Percentiles rank a stretch among this genome's conserved stretches.
phyloP scores from a whole-genome alignment of 257 asterid genomes.

The Scutellaria baicalensis region DNA sequence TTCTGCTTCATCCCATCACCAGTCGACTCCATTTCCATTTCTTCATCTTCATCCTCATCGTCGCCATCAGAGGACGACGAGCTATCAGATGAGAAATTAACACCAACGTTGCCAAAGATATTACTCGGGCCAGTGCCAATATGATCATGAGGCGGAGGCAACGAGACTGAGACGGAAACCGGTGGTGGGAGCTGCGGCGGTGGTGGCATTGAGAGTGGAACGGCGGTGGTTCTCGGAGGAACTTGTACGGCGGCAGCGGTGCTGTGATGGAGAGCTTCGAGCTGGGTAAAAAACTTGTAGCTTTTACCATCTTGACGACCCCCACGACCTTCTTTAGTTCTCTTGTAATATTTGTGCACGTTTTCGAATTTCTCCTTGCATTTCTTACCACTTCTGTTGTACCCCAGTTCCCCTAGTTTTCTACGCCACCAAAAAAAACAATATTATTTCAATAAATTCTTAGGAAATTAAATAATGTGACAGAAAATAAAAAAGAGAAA shows the following conservation, averaged over 20 bases:
- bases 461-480: not conserved
- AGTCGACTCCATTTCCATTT: slow-evolving; percentile 8
- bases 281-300: slow-evolving; percentile 33
- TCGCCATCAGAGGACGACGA: slow-evolving; percentile 11
- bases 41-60: slow-evolving; percentile 4
- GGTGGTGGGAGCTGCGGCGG: not conserved
- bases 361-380: slow-evolving; percentile 44
- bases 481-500: not conserved
- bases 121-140: not conserved
- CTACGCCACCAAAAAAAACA: not conserved
- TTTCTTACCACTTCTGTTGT: slow-evolving; percentile 30
- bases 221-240: not conserved
- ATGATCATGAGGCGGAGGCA: not conserved
- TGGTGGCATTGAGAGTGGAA: not conserved
- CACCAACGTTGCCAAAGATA: not conserved
- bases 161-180: not conserved
- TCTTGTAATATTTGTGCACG: slow-evolving; percentile 32
- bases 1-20: not conserved
- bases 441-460: not conserved
- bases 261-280: slow-evolving; percentile 27
- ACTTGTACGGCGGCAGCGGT: not conserved
- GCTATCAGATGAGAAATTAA: slow-evolving; percentile 19
- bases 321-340: slow-evolving; percentile 34
- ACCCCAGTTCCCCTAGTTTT: slow-evolving; percentile 30
- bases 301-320: slow-evolving; percentile 37